Evolutionary conservation across 495 filamentous ascomycete species (phyloP).

Genomic region (Lepidopterella palustris): DNA sequence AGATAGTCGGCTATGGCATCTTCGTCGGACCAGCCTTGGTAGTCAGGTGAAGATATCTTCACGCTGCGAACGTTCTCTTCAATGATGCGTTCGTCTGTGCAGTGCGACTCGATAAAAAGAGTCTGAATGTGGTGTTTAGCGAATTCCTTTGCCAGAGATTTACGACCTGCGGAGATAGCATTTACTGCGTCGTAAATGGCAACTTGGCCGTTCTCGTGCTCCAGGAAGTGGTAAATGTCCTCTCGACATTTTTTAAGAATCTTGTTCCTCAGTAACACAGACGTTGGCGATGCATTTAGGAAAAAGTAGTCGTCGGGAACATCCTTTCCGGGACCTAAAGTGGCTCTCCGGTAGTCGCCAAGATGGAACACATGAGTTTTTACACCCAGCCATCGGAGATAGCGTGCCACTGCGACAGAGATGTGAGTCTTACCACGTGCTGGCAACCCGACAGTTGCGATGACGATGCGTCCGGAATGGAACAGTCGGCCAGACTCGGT

Average conservation of each 20-base stretch:
- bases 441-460: constrained; percentile 92
- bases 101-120: constrained; percentile 92
- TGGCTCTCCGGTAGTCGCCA: constrained; percentile 91
- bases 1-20: constrained; percentile 91
- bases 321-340: constrained; percentile 75
- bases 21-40: constrained; percentile 80
- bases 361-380: constrained; percentile 97
- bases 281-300: constrained; percentile 81
- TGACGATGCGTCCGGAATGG: constrained; percentile 93
- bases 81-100: constrained; percentile 86
- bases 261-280: constrained; percentile 86
- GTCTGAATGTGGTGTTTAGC: constrained; percentile 93
- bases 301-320: constrained; percentile 98
- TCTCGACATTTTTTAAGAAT: constrained; percentile 96
- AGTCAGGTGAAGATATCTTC: constrained; percentile 99
- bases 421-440: constrained; percentile 98
- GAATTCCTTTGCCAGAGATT: constrained; percentile 89
- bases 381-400: constrained; percentile 95
- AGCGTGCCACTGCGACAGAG: constrained; percentile 88
- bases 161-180: constrained; percentile 73
- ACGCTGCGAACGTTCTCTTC: constrained; percentile 95
- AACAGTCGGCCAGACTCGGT: constrained; percentile 96
- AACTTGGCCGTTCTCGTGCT: constrained; percentile 95
- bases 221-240: constrained; percentile 92
- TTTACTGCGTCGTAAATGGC: constrained; percentile 99